phyloP scores from a whole-genome alignment of 1,284 basidiomycete species.

The Schizophyllum commune region DNA sequence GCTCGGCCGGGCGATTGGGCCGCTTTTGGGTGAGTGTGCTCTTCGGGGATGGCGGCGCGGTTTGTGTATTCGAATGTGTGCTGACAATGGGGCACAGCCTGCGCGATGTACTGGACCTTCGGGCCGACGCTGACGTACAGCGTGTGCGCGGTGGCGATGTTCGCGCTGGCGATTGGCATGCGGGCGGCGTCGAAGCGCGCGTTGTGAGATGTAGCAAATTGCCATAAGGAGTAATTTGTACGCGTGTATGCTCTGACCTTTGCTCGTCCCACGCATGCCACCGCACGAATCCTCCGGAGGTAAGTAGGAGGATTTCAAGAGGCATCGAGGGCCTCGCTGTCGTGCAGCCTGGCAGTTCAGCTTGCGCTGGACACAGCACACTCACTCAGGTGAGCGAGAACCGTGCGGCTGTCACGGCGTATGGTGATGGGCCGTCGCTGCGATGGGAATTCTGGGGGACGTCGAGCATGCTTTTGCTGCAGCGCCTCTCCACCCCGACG shows the following conservation, averaged over 20 bases:
- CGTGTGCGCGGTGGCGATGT: conserved; percentile 57
- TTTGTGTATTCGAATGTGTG: too few species aligned
- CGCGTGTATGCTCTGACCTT: background rate
- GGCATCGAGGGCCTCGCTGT: too few species aligned
- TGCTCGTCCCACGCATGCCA: too few species aligned
- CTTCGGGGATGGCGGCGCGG: too few species aligned
- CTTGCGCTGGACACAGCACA: too few species aligned
- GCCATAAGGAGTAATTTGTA: conserved; percentile 14
- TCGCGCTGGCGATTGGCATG: conserved; percentile 46
- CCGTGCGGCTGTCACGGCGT: too few species aligned
- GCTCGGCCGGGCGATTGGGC: conserved; percentile 83
- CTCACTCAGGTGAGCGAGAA: background rate
- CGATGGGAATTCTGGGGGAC: background rate
- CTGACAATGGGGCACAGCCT: conserved; percentile 39
- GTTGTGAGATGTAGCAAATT: conserved; percentile 16
- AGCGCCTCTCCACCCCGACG: background rate
- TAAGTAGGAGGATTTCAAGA: too few species aligned
- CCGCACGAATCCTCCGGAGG: too few species aligned
- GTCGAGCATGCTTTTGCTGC: background rate
- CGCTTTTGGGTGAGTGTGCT: conserved; percentile 70
- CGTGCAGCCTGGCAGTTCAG: too few species aligned
- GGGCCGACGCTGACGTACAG: conserved; percentile 77
- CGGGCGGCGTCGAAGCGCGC: conserved; percentile 26
- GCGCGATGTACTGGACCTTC: conserved; percentile 81
- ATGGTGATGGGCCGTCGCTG: too few species aligned